Evolutionary conservation across 2,329 filamentous ascomycete genomes (phyloP).

Genomic region (Teratosphaeria gauchensis): DNA sequence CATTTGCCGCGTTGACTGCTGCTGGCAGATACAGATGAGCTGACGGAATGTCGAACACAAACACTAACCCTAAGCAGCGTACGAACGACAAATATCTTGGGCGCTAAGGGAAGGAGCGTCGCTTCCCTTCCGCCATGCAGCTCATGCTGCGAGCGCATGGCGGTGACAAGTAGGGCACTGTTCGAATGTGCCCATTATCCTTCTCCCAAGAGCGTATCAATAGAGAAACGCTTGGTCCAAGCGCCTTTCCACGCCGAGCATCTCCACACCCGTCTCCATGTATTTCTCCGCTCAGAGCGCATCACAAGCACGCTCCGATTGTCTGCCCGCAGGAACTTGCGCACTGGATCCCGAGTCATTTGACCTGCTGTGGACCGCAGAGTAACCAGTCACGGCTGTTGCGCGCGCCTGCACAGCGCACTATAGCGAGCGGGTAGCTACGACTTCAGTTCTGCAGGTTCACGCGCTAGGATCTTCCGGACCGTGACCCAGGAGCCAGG

Average conservation of each 20-base stretch:
- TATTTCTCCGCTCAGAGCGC: background rate
- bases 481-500: conserved; percentile 4
- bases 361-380: conserved; percentile 2
- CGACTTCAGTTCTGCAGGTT: background rate
- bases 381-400: background rate
- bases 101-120: background rate
- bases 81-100: background rate
- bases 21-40: too few relatives aligned
- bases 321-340: background rate
- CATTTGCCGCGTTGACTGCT: too few relatives aligned
- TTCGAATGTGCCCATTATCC: background rate
- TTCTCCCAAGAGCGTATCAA: background rate
- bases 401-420: background rate
- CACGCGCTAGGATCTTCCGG: conserved; percentile 1
- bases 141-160: too few relatives aligned
- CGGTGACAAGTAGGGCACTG: too few relatives aligned
- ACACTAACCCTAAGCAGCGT: background rate
- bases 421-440: background rate
- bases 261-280: conserved; percentile 1
- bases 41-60: background rate
- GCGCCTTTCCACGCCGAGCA: conserved; percentile 3
- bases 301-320: conserved; percentile 3
- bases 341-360: conserved; percentile 1
- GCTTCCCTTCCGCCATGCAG: too few relatives aligned
- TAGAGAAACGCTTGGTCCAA: background rate